A percentile compares a stretch with the other conserved stretches of the same genome.
phyloP scores from a whole-genome alignment of 73 alveolate genomes.

The Blepharisma stoltei region DNA sequence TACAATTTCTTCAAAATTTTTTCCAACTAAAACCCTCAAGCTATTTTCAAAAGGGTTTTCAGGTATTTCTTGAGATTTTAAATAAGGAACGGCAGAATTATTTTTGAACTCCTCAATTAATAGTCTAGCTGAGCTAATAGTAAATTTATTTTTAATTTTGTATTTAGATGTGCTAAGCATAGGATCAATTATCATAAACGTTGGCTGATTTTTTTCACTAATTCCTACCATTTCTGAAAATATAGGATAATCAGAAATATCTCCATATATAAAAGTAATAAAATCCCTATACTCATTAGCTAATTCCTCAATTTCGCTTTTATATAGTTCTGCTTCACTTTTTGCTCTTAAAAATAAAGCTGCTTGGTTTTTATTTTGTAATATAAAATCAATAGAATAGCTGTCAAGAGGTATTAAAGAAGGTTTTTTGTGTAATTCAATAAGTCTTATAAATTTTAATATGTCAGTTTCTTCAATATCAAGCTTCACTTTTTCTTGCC shows the following conservation, averaged over 20 bases:
- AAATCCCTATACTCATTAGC: background rate
- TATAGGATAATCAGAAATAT: slow-evolving; percentile 50
- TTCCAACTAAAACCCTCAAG: slow-evolving; percentile 88
- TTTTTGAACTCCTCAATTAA: background rate
- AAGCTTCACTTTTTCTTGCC: slow-evolving; percentile 55
- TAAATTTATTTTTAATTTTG: slow-evolving; percentile 35
- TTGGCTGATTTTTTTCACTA: slow-evolving; percentile 14
- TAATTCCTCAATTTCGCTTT: background rate
- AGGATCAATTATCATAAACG: slow-evolving; percentile 45
- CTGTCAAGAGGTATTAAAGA: slow-evolving; percentile 80
- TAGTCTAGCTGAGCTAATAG: slow-evolving; percentile 35
- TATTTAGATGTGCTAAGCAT: slow-evolving; percentile 26
- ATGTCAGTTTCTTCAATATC: slow-evolving; percentile 50
- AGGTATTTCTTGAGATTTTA: slow-evolving; percentile 90
- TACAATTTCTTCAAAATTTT: slow-evolving; percentile 84
- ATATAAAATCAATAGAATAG: slow-evolving; percentile 77
- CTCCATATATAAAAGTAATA: slow-evolving; percentile 58
- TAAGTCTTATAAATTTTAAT: slow-evolving; percentile 51
- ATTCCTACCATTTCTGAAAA: slow-evolving; percentile 70
- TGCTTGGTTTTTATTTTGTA: slow-evolving; percentile 77
- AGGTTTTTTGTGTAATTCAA: slow-evolving; percentile 70
- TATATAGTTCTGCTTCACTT: background rate
- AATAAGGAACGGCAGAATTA: slow-evolving; percentile 37
- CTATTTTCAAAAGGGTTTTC: slow-evolving; percentile 65
- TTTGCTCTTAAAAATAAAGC: slow-evolving; percentile 55